Evolutionary conservation across 352 stramenopile species (phyloP).

Genomic region (Pythium aquatile): DNA sequence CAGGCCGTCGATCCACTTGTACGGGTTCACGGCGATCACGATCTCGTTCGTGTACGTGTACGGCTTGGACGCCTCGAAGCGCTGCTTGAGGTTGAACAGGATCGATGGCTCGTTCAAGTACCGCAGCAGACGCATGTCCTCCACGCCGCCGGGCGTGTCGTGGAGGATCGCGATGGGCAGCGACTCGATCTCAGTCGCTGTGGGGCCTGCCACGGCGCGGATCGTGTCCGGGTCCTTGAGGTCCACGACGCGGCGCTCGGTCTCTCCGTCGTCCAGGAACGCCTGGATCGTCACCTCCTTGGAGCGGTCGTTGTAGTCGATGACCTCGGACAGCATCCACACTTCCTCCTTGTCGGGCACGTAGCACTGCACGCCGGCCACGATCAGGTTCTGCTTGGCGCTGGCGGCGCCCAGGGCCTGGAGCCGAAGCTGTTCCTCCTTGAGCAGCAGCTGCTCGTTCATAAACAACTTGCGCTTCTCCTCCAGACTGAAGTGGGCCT

Average conservation of each 20-base stretch:
- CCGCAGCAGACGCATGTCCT: conserved; percentile 85
- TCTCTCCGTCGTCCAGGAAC: conserved; percentile 60
- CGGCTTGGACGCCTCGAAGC: conserved; percentile 88
- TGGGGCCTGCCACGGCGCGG: conserved; percentile 70
- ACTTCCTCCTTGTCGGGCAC: conserved; percentile 86
- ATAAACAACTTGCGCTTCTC: conserved; percentile 83
- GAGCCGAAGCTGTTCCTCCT: conserved; percentile 73
- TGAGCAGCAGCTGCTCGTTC: conserved; percentile 75
- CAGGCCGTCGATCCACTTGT: conserved; percentile 92
- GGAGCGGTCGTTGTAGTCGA: conserved; percentile 79
- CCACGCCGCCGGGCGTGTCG: conserved; percentile 69
- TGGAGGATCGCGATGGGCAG: conserved; percentile 81
- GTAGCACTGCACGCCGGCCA: conserved; percentile 87
- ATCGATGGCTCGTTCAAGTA: conserved; percentile 94
- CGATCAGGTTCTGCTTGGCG: conserved; percentile 83
- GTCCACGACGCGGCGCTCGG: conserved; percentile 71
- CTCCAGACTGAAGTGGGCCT: conserved; percentile 74
- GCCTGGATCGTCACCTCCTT: conserved; percentile 82
- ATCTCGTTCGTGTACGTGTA: conserved; percentile 99
- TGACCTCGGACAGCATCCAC: conserved; percentile 79
- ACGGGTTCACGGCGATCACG: conserved; percentile 97
- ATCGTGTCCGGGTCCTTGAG: conserved; percentile 86
- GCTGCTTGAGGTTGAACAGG: conserved; percentile 92
- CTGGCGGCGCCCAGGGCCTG: conserved; percentile 52
- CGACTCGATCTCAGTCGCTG: conserved; percentile 77